Conservation (phyloP, 163 green algal species). For the Scenedesmus sp. region DNA sequence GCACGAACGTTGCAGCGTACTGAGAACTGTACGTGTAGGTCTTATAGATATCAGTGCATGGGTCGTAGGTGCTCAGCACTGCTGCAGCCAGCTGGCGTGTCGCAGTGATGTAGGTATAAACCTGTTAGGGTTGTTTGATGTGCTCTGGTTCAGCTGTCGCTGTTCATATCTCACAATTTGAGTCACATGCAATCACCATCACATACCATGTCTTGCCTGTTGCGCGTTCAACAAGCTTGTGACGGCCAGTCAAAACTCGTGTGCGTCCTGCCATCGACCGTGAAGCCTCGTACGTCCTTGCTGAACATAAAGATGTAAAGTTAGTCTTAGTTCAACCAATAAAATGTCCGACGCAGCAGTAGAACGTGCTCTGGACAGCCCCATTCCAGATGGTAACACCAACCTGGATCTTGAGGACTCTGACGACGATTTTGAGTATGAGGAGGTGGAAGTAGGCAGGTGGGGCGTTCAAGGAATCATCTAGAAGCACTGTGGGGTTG, state of each 20-base stretch:
- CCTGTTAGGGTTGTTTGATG: not conserved
- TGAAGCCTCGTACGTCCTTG: not conserved
- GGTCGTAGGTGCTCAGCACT: too few relatives aligned
- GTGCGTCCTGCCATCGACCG: not conserved
- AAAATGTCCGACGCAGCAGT: not conserved
- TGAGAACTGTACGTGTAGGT: too few relatives aligned
- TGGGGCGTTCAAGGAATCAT: slow-evolving; percentile 14
- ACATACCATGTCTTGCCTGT: not conserved
- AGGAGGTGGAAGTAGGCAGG: slow-evolving; percentile 84
- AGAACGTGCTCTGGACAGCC: not conserved
- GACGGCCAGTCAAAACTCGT: not conserved
- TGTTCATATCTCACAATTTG: too few relatives aligned
- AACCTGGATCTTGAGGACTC: slow-evolving; percentile 62
- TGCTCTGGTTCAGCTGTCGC: too few relatives aligned
- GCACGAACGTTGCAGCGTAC: too few relatives aligned
- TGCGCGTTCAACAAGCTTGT: not conserved
- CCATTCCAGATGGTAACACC: not conserved
- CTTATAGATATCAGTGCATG: too few relatives aligned
- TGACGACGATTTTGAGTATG: slow-evolving; percentile 88
- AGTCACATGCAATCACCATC: too few relatives aligned
- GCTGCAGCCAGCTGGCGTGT: too few relatives aligned
- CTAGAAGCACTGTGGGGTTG: not conserved
- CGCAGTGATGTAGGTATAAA: too few relatives aligned
- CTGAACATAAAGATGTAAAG: not conserved
- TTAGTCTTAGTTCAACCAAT: not conserved